Evolutionary conservation across 129 eudicot genomes (phyloP).

Genomic region (Tagetes erecta): DNA sequence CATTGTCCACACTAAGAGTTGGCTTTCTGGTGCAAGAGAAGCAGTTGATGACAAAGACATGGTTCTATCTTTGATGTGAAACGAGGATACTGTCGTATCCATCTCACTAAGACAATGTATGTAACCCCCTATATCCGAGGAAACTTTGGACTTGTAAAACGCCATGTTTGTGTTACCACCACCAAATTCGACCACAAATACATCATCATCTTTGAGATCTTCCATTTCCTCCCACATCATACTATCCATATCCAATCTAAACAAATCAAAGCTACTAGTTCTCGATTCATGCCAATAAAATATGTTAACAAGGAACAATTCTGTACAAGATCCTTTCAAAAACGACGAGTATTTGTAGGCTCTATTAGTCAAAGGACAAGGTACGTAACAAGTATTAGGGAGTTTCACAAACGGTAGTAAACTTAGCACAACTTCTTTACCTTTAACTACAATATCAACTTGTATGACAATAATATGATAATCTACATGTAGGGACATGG

Average conservation of each 20-base stretch:
- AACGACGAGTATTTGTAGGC: background rate
- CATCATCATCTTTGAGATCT: background rate
- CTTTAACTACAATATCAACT: background rate
- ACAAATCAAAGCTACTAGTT: background rate
- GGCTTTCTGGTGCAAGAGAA: no score
- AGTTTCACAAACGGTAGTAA: background rate
- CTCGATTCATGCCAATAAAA: no score
- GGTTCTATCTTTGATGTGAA: no score
- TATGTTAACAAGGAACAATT: no score
- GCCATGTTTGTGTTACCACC: no score
- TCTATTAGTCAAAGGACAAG: no score
- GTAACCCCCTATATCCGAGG: background rate
- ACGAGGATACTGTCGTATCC: no score
- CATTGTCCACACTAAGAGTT: no score
- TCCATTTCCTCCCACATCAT: background rate
- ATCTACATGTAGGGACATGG: background rate
- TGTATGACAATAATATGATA: background rate
- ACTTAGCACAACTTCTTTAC: background rate
- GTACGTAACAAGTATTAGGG: background rate
- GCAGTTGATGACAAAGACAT: no score
- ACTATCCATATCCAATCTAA: background rate
- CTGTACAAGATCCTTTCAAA: background rate
- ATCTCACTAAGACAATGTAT: background rate
- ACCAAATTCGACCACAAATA: background rate
- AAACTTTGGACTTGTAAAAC: background rate